A percentile compares a stretch with the other conserved stretches of the same genome.
Evolutionary conservation across 2,329 filamentous ascomycete species (phyloP).

Genomic region (Fusarium veterinarium): DNA sequence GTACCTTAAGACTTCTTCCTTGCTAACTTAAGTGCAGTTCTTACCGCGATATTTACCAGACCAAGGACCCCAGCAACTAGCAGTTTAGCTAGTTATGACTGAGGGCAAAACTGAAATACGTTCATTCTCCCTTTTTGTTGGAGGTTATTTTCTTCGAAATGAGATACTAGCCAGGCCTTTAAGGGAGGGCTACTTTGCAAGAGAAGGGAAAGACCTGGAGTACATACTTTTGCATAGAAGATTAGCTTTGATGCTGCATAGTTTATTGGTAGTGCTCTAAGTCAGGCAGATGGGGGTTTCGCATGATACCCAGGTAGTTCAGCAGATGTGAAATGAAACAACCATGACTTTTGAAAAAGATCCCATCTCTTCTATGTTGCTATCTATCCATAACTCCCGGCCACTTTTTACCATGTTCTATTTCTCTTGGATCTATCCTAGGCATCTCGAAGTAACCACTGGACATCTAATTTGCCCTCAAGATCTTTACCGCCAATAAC

Average conservation of each 20-base stretch:
- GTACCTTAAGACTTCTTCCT: background rate
- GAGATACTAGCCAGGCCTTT: constrained; percentile 28
- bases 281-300: constrained; percentile 27
- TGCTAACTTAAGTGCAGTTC: constrained; percentile 56
- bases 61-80: constrained; percentile 66
- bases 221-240: constrained; percentile 21
- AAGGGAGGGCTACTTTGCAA: constrained; percentile 23
- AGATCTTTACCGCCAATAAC: constrained; percentile 45
- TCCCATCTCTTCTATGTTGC: constrained; percentile 34
- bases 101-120: constrained; percentile 27
- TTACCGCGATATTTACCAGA: constrained; percentile 70
- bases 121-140: constrained; percentile 41
- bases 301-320: constrained; percentile 40
- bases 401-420: constrained; percentile 19
- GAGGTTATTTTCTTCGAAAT: constrained; percentile 34
- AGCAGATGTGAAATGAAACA: constrained; percentile 34
- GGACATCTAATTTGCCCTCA: constrained; percentile 50
- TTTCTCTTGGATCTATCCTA: constrained; percentile 2
- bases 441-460: constrained; percentile 53
- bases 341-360: constrained; percentile 19
- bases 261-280: constrained; percentile 12
- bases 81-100: constrained; percentile 54
- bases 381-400: constrained; percentile 40
- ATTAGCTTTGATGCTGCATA: constrained; percentile 21
- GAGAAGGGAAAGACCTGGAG: background rate